Conservation (phyloP, 306 rosid species). For the Oxytropis ochrocephala region DNA sequence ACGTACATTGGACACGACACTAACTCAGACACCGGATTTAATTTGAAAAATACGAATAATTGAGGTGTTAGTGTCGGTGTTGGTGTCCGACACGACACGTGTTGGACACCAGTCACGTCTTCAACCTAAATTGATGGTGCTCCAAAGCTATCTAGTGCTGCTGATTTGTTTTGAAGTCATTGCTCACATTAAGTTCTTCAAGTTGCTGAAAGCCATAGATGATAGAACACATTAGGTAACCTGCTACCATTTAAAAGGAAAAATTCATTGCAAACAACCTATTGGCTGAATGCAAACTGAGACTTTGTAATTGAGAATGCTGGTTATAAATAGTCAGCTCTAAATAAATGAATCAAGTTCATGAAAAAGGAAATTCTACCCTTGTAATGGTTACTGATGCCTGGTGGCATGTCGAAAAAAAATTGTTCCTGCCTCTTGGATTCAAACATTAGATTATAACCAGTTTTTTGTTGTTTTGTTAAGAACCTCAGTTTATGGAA, state of each 20-base stretch:
- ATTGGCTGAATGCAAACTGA: slow-evolving; percentile 2
- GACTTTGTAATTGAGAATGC: background rate
- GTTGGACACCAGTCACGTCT: no score
- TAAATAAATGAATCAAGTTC: background rate
- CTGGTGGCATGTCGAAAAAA: background rate
- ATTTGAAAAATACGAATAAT: no score
- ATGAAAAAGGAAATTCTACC: background rate
- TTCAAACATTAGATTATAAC: slow-evolving; percentile 1
- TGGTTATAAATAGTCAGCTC: background rate
- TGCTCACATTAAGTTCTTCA: background rate
- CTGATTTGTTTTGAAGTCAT: background rate
- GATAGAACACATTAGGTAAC: background rate
- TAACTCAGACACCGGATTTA: no score
- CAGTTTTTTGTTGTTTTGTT: background rate
- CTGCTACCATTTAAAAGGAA: background rate
- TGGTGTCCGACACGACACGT: no score
- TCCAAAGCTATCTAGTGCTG: slow-evolving; percentile 3
- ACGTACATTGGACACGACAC: no score
- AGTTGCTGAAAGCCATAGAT: background rate
- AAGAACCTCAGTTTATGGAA: background rate
- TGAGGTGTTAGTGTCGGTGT: no score
- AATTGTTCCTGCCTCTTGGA: background rate
- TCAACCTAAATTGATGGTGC: no score
- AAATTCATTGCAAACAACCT: background rate
- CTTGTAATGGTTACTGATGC: background rate